A percentile compares a stretch with the other conserved stretches of the same genome.
phyloP scores from a whole-genome alignment of 2,329 filamentous ascomycete species.

The Coniochaeta sp. region DNA sequence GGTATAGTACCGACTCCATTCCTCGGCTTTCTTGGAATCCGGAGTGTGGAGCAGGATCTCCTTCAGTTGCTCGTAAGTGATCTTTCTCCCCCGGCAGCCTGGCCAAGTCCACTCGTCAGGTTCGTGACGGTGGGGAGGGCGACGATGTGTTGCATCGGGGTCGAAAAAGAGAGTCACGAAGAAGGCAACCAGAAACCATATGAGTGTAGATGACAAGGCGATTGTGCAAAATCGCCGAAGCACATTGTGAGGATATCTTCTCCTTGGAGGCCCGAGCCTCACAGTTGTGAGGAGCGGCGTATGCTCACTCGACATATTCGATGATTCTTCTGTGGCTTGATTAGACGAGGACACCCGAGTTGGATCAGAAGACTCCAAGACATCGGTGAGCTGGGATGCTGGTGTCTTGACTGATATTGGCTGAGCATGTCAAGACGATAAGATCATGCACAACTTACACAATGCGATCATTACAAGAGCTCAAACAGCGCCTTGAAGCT shows the following conservation, averaged over 20 bases:
- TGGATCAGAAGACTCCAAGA: not conserved
- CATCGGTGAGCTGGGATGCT: not conserved
- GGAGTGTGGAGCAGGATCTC: conserved; percentile 52
- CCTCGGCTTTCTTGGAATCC: conserved; percentile 45
- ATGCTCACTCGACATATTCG: conserved; percentile 1
- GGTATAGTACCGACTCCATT: conserved; percentile 76
- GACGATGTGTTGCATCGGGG: not conserved
- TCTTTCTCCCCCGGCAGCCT: not conserved
- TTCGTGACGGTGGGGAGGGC: not conserved
- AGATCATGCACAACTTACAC: not conserved
- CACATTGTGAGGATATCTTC: not conserved
- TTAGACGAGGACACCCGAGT: not conserved
- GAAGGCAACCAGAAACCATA: not conserved
- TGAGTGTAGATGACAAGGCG: not conserved
- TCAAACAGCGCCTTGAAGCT: not conserved
- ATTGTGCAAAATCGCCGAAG: not conserved
- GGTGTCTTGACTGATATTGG: not conserved
- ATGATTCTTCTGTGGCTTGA: not conserved
- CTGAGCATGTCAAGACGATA: not conserved
- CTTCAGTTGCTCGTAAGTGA: conserved; percentile 39
- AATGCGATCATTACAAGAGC: not conserved
- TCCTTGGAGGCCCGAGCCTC: not conserved
- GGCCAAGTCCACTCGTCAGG: not conserved
- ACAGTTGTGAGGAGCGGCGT: conserved; percentile 2
- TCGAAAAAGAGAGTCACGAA: not conserved